A percentile compares a stretch with the other conserved stretches of the same genome.
These are phyloP conservation scores for Colletotrichum falcatum DNA, from an alignment of 2,329 filamentous ascomycete species.

Conservation along the genomic window DNA sequence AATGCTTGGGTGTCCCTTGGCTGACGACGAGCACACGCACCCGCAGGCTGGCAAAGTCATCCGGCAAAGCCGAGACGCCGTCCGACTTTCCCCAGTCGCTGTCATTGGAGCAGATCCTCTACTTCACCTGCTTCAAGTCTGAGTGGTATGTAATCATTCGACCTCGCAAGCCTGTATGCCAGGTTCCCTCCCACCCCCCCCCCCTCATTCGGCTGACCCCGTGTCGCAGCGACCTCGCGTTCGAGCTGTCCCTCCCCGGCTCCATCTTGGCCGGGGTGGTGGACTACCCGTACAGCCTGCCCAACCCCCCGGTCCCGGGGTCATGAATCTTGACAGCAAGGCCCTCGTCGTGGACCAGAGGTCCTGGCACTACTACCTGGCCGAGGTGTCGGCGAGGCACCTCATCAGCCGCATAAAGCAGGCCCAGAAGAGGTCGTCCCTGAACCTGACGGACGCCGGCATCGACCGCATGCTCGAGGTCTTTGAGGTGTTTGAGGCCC, in stretches of 20 bases:
- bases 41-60: slow-evolving; percentile 12
- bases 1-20: no score
- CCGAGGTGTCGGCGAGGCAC: slow-evolving; percentile 35
- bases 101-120: slow-evolving; percentile 31
- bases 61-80: slow-evolving; percentile 24
- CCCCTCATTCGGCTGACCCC: slow-evolving; percentile 1
- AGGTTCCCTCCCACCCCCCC: no score
- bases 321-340: slow-evolving; percentile 28
- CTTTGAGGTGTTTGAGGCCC: slow-evolving; percentile 35
- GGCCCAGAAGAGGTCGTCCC: slow-evolving; percentile 11
- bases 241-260: slow-evolving; percentile 33
- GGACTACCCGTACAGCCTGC: slow-evolving; percentile 33
- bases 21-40: no score
- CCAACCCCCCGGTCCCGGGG: slow-evolving; percentile 25
- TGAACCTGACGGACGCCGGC: slow-evolving; percentile 24
- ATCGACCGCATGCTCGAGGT: slow-evolving; percentile 40
- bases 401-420: slow-evolving; percentile 34
- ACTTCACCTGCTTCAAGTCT: slow-evolving; percentile 40
- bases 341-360: slow-evolving; percentile 32
- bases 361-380: slow-evolving; percentile 40
- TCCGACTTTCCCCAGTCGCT: slow-evolving; percentile 19
- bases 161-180: neutral
- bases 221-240: slow-evolving; percentile 25
- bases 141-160: slow-evolving; percentile 9
- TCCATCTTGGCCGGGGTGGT: slow-evolving; percentile 30